A percentile compares a stretch with the other conserved stretches of the same genome.
Conservation (phyloP, 495 filamentous ascomycete genomes). For the Alectoria sarmentosa region DNA sequence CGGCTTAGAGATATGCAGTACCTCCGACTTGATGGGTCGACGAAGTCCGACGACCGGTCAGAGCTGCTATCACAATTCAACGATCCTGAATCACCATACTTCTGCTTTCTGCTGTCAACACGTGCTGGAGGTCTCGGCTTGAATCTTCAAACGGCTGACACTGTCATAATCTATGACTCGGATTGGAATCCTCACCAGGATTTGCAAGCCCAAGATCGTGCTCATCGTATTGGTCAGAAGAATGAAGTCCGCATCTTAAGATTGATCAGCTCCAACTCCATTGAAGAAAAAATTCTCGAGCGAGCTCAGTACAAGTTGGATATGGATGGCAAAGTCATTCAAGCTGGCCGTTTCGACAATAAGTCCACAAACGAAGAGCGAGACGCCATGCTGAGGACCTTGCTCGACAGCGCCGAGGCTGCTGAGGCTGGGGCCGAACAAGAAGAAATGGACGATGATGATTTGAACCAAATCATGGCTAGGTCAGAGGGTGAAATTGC, state of each 20-base stretch:
- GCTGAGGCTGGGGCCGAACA: constrained; percentile 76
- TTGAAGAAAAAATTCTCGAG: constrained; percentile 98
- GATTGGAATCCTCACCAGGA: constrained; percentile 99
- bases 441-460: constrained; percentile 95
- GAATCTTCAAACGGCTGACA: constrained; percentile 95
- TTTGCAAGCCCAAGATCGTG: constrained; percentile 98
- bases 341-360: constrained; percentile 98
- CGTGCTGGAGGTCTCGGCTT: constrained; percentile 96
- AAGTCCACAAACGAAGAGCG: constrained; percentile 98
- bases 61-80: constrained; percentile 86
- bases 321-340: constrained; percentile 99
- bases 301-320: constrained; percentile 96
- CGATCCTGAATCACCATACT: constrained; percentile 80
- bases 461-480: constrained; percentile 82
- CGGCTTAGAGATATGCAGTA: constrained; percentile 75
- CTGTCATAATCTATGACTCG: constrained; percentile 98
- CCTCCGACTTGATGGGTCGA: constrained; percentile 89
- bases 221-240: constrained; percentile 99
- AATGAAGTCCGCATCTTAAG: constrained; percentile 96
- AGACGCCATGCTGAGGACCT: constrained; percentile 86
- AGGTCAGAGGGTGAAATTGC: constrained; percentile 65
- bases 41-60: constrained; percentile 95
- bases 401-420: constrained; percentile 82
- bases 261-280: constrained; percentile 91
- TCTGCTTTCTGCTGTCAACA: constrained; percentile 97